Evolutionary conservation across 2,329 filamentous ascomycete species (phyloP), one percentile per base, ranked within the genome.

Genomic region (Pseudogymnoascus sp.): DNA sequence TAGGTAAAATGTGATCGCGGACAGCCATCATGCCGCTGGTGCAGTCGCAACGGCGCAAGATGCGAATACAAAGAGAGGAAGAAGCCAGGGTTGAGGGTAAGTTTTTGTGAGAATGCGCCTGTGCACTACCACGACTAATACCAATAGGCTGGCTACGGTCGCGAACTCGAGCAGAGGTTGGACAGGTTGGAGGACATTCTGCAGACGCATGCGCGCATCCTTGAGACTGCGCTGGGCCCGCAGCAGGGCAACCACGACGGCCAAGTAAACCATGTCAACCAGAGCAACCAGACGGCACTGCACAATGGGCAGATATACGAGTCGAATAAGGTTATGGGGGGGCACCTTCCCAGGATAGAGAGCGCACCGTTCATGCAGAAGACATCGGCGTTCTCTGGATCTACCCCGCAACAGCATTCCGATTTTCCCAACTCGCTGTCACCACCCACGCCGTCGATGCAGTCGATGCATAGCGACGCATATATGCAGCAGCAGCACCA

Each of bases 1-100:
- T 68, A 86, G 84, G 85, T 88, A 29, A 88, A 88, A 80, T 89
- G 87, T 74, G 88, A 92, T 74, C 83, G 89, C 36, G 86, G 85
- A 4, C 87, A 90, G 69, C 89, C 89, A 1, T 83, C 85, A 5
- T 88, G 85, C 68, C 84, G 85, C 59, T 87, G 85, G 85, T 87
- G 85, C 68, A 83, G 75, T 66, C 82, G 84, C 63, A 87, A 88
- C 72, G 79, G 80, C 33, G 82, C 83, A 31, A 72, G 75, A 15
- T 88, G 85, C 74, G 85, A 87, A 70, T 88, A 88, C 74, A 87
- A 86, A 69, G 85, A 87, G 69, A 79, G 85, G 61, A 87, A 87
- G 74, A 87, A 87, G 69, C 85, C 85, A 7, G 85, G 85, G 0
- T 73, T 87, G 31, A 67, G 71, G 63, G 61, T 62, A 27, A 33